A percentile compares a stretch with the other conserved stretches of the same genome.
Conservation (phyloP, 2,329 filamentous ascomycete genomes). For the Talaromyces sp. region DNA sequence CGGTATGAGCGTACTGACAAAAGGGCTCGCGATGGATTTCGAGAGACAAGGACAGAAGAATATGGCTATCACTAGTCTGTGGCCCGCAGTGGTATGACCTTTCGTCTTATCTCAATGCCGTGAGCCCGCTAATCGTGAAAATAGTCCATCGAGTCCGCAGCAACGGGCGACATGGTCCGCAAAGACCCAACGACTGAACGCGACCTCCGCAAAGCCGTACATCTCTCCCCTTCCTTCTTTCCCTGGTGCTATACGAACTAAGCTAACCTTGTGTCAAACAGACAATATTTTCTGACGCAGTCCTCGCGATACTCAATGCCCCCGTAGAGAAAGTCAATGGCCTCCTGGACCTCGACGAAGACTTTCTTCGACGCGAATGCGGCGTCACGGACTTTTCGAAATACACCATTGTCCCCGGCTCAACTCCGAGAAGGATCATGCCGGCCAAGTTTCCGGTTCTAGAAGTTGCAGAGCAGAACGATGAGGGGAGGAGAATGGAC, state of each 20-base stretch:
- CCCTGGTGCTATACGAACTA: too few relatives aligned
- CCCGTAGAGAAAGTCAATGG: slow-evolving; percentile 65
- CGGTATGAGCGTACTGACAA: slow-evolving; percentile 75
- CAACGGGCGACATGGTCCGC: slow-evolving; percentile 56
- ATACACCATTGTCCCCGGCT: slow-evolving; percentile 65
- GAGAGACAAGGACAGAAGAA: slow-evolving; percentile 58
- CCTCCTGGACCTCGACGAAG: slow-evolving; percentile 69
- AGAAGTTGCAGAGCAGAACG: slow-evolving; percentile 71
- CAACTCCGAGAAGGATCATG: slow-evolving; percentile 71
- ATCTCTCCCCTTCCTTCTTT: slow-evolving; percentile 17
- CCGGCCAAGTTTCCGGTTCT: slow-evolving; percentile 65
- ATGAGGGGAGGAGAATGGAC: slow-evolving; percentile 70
- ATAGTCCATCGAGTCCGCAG: slow-evolving; percentile 68
- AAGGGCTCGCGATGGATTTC: slow-evolving; percentile 80
- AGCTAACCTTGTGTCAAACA: slow-evolving; percentile 22
- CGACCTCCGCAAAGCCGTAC: slow-evolving; percentile 61
- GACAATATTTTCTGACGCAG: slow-evolving; percentile 74
- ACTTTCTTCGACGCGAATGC: slow-evolving; percentile 64
- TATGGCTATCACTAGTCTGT: slow-evolving; percentile 78
- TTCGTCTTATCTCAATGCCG: not conserved
- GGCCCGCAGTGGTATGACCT: slow-evolving; percentile 67
- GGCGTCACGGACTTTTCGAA: slow-evolving; percentile 67
- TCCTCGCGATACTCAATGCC: slow-evolving; percentile 65
- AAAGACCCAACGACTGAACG: slow-evolving; percentile 47
- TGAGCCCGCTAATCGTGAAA: not conserved